phyloP scores from a whole-genome alignment of 2,329 filamentous ascomycete species.

The Verticillium longisporum region DNA sequence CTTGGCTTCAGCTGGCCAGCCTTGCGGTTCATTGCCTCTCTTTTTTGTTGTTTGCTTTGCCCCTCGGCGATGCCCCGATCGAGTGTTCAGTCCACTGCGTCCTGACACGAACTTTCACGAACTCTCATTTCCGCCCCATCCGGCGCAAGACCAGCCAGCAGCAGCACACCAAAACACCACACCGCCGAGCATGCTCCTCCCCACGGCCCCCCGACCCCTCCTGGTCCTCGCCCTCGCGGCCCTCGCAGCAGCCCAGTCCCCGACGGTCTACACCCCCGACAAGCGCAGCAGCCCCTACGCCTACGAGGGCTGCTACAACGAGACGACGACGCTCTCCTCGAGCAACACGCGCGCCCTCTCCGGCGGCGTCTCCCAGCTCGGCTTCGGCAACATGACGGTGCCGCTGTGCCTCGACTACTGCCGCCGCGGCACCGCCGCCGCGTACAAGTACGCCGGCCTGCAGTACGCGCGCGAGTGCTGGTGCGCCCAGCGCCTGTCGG shows the following conservation, averaged over 20 bases:
- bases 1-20: background rate
- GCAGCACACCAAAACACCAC: background rate
- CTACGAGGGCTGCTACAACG: slow-evolving; percentile 54
- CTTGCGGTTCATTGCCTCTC: background rate
- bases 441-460: slow-evolving; percentile 44
- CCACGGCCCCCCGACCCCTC: background rate
- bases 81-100: background rate
- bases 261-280: slow-evolving; percentile 24
- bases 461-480: slow-evolving; percentile 54
- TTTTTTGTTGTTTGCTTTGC: background rate
- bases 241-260: slow-evolving; percentile 10
- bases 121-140: background rate
- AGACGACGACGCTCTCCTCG: slow-evolving; percentile 38
- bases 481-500: slow-evolving; percentile 44
- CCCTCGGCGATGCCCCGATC: background rate
- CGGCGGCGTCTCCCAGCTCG: slow-evolving; percentile 31
- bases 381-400: slow-evolving; percentile 42
- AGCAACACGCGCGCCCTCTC: slow-evolving; percentile 36
- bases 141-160: background rate
- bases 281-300: slow-evolving; percentile 26
- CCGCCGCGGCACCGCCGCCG: slow-evolving; percentile 22
- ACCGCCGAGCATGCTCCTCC: background rate
- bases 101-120: background rate
- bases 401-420: slow-evolving; percentile 45
- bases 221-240: slow-evolving; percentile 10